phyloP scores from a whole-genome alignment of 108 stramenopile species.

The Stephanodiscus minutulus region DNA sequence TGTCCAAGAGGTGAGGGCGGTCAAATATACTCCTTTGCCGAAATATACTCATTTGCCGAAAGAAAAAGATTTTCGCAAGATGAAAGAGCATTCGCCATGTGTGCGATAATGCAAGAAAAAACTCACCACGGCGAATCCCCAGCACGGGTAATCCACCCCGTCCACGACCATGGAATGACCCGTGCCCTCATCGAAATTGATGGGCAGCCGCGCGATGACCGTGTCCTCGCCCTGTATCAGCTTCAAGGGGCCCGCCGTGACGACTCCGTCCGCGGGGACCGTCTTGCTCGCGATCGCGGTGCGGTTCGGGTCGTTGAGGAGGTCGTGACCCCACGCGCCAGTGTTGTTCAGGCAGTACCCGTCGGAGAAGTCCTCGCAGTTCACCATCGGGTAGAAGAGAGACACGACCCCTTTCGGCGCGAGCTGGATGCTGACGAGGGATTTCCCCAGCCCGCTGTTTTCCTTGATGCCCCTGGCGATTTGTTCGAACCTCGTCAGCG shows the following conservation, averaged over 20 bases:
- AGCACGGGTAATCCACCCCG: conserved; percentile 44
- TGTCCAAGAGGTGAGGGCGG: not conserved
- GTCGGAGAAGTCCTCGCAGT: conserved; percentile 42
- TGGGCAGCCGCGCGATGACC: conserved; percentile 56
- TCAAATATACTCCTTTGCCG: too few species aligned
- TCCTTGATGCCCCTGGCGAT: conserved; percentile 33
- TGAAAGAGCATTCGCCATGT: too few species aligned
- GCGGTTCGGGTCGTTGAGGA: conserved; percentile 34
- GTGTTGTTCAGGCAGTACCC: conserved; percentile 46
- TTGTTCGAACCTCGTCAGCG: conserved; percentile 28
- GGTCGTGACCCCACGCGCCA: conserved; percentile 33
- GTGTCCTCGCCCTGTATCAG: conserved; percentile 41
- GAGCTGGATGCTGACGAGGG: conserved; percentile 31
- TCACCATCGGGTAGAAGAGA: conserved; percentile 28
- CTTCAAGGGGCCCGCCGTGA: conserved; percentile 58
- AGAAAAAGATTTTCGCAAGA: too few species aligned
- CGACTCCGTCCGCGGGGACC: conserved; percentile 36
- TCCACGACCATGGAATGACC: conserved; percentile 43
- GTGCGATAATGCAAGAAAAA: too few species aligned
- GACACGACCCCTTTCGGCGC: conserved; percentile 39
- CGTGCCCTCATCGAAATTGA: conserved; percentile 23
- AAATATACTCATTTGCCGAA: too few species aligned
- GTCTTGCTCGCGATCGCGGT: conserved; percentile 38
- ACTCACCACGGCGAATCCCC: conserved; percentile 56
- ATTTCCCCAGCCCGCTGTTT: conserved; percentile 24